A percentile compares a stretch with the other conserved stretches of the same genome.
Evolutionary conservation across 192 early-diverging fungal species (phyloP).

Genomic region (Mortierella hygrophila): DNA sequence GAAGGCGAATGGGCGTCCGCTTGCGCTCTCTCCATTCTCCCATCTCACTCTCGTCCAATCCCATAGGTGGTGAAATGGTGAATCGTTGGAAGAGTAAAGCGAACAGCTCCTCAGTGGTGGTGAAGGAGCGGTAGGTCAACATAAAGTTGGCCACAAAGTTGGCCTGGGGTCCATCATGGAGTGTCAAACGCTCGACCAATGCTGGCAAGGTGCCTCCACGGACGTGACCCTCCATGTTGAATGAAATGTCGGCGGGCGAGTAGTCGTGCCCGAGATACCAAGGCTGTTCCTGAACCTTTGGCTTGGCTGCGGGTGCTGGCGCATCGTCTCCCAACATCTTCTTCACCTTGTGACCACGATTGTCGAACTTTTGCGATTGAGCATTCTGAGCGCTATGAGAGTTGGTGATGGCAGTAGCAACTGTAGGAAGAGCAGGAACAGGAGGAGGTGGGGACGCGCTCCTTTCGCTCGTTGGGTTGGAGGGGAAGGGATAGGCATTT

Average conservation of each 20-base stretch:
- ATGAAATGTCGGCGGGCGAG: slow-evolving; percentile 76
- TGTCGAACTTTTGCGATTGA: slow-evolving; percentile 14
- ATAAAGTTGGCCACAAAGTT: slow-evolving; percentile 91
- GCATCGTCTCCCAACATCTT: slow-evolving; percentile 74
- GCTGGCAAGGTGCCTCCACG: slow-evolving; percentile 91
- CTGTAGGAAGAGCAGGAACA: slow-evolving; percentile 29
- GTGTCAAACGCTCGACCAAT: slow-evolving; percentile 89
- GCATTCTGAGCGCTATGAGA: background rate
- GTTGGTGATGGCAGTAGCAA: background rate
- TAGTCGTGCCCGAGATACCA: slow-evolving; percentile 91
- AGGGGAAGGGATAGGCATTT: slow-evolving; percentile 19
- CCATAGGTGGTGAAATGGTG: slow-evolving; percentile 77
- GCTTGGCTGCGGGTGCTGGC: slow-evolving; percentile 29
- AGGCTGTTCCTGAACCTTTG: slow-evolving; percentile 58
- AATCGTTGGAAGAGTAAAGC: slow-evolving; percentile 83
- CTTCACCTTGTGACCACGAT: slow-evolving; percentile 60
- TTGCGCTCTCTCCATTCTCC: slow-evolving; percentile 90
- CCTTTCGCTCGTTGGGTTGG: slow-evolving; percentile 31
- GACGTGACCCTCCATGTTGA: slow-evolving; percentile 90
- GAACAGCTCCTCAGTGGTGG: slow-evolving; percentile 83
- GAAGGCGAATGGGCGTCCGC: slow-evolving; percentile 89
- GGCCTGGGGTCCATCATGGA: slow-evolving; percentile 87
- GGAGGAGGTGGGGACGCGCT: slow-evolving; percentile 51
- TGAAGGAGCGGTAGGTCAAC: slow-evolving; percentile 95
- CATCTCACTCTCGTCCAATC: slow-evolving; percentile 72